Percentiles rank a stretch among this genome's conserved stretches.
Evolutionary conservation across 2,329 filamentous ascomycete species (phyloP).

Genomic region (Fusarium mangiferae): DNA sequence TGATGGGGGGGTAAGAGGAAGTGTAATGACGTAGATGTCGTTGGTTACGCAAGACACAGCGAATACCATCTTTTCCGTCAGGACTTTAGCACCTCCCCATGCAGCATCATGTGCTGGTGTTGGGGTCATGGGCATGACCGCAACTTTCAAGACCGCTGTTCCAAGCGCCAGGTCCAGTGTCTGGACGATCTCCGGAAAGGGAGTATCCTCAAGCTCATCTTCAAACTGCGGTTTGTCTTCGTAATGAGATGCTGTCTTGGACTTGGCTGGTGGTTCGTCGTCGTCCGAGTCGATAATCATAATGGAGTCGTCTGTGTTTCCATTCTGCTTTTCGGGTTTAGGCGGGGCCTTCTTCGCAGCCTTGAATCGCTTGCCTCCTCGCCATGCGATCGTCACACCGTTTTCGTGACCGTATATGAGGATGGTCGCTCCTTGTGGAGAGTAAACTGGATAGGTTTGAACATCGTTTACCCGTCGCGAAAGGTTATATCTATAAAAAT

Average conservation of each 20-base stretch:
- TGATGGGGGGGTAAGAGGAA: slow-evolving; percentile 71
- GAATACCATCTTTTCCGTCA: slow-evolving; percentile 70
- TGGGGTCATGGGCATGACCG: slow-evolving; percentile 63
- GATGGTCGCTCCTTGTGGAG: slow-evolving; percentile 71
- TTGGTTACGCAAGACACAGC: slow-evolving; percentile 68
- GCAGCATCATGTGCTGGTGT: slow-evolving; percentile 60
- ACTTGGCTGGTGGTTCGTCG: slow-evolving; percentile 56
- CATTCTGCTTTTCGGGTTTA: slow-evolving; percentile 61
- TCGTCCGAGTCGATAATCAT: slow-evolving; percentile 74
- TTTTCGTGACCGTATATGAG: slow-evolving; percentile 72
- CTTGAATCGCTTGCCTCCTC: slow-evolving; percentile 70
- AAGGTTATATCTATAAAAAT: slow-evolving; percentile 64
- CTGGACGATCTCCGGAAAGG: slow-evolving; percentile 67
- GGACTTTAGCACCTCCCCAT: slow-evolving; percentile 57
- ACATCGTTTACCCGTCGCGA: slow-evolving; percentile 67
- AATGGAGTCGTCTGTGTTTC: slow-evolving; percentile 61
- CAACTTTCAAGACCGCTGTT: slow-evolving; percentile 65
- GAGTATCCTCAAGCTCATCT: slow-evolving; percentile 59
- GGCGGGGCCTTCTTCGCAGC: slow-evolving; percentile 49
- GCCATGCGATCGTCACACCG: slow-evolving; percentile 70
- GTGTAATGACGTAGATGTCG: slow-evolving; percentile 66
- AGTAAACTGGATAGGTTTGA: slow-evolving; percentile 69
- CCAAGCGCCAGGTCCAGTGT: slow-evolving; percentile 70
- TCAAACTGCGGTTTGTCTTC: slow-evolving; percentile 70
- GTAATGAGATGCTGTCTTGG: slow-evolving; percentile 47